Evolutionary conservation across 2,329 filamentous ascomycete genomes (phyloP).

Genomic region (Penicillium griseofulvum): DNA sequence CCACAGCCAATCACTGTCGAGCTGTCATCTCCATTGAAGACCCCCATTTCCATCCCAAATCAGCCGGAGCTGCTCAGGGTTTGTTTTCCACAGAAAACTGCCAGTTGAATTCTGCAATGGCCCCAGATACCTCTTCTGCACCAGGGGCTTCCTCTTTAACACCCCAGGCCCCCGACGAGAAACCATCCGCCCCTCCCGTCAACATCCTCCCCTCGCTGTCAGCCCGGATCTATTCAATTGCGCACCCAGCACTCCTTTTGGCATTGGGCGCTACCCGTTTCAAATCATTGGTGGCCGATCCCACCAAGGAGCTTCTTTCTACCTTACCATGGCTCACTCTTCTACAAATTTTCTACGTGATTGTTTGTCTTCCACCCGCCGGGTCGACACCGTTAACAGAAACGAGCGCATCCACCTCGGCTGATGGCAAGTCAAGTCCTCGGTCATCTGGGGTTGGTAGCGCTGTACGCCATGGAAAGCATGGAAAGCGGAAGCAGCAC

Average conservation of each 20-base stretch:
- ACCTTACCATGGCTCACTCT: slow-evolving; percentile 62
- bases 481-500: slow-evolving; percentile 23
- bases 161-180: slow-evolving; percentile 18
- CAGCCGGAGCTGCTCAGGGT: slow-evolving; percentile 15
- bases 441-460: slow-evolving; percentile 11
- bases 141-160: slow-evolving; percentile 2
- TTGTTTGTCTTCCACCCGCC: slow-evolving; percentile 58
- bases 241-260: slow-evolving; percentile 67
- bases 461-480: slow-evolving; percentile 19
- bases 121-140: slow-evolving; percentile 11
- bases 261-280: slow-evolving; percentile 65
- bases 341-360: slow-evolving; percentile 61
- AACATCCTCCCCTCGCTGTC: slow-evolving; percentile 48
- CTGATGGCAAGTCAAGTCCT: slow-evolving; percentile 12
- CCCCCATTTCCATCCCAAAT: slow-evolving; percentile 8
- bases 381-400: slow-evolving; percentile 34
- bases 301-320: slow-evolving; percentile 61
- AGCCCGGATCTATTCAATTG: slow-evolving; percentile 58
- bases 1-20: slow-evolving; percentile 10
- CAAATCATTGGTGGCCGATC: slow-evolving; percentile 64
- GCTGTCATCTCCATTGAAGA: background rate
- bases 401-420: background rate
- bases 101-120: slow-evolving; percentile 10
- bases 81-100: background rate
- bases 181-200: slow-evolving; percentile 42